A percentile compares a stretch with the other conserved stretches of the same genome.
These are phyloP conservation scores for Xylaria sp. DNA, from an alignment of 2,329 filamentous ascomycete species.

Conservation along the genomic window DNA sequence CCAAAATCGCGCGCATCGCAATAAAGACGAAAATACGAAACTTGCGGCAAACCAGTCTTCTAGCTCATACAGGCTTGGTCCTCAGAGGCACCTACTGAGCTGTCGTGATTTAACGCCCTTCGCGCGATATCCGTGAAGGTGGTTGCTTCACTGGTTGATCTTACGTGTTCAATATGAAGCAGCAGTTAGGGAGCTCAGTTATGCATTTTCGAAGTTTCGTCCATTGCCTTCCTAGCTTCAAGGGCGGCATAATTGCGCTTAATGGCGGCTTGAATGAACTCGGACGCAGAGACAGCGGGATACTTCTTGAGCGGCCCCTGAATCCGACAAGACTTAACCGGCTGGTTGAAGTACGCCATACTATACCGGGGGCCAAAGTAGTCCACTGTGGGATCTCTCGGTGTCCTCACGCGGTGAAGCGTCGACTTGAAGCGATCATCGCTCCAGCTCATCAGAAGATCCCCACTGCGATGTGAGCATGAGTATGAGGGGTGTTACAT, in stretches of 20 bases:
- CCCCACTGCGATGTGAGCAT: conserved; percentile 55
- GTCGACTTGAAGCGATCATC: conserved; percentile 76
- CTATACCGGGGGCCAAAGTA: conserved; percentile 71
- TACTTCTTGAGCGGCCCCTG: conserved; percentile 73
- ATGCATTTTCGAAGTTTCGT: conserved; percentile 19
- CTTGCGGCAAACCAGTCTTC: not conserved
- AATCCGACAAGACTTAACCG: conserved; percentile 66
- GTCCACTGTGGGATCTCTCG: conserved; percentile 61
- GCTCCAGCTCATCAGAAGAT: conserved; percentile 74
- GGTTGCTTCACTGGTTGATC: not conserved
- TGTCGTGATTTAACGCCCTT: not conserved
- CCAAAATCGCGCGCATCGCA: conserved; percentile 29
- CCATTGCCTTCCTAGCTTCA: conserved; percentile 58
- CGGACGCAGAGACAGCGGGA: conserved; percentile 66
- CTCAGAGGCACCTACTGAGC: not conserved
- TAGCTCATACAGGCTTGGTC: not conserved
- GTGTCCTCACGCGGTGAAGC: conserved; percentile 72
- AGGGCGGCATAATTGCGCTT: conserved; percentile 65
- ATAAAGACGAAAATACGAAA: conserved; percentile 24
- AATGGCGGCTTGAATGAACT: conserved; percentile 69
- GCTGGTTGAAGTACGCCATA: conserved; percentile 75
- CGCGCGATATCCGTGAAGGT: not conserved
- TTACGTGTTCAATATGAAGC: conserved; percentile 17
- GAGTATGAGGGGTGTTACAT: not conserved
- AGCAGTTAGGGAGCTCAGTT: conserved; percentile 19